Conservation (phyloP, 768 basidiomycete species). For the Rhodotorula sphaerocarpa region DNA sequence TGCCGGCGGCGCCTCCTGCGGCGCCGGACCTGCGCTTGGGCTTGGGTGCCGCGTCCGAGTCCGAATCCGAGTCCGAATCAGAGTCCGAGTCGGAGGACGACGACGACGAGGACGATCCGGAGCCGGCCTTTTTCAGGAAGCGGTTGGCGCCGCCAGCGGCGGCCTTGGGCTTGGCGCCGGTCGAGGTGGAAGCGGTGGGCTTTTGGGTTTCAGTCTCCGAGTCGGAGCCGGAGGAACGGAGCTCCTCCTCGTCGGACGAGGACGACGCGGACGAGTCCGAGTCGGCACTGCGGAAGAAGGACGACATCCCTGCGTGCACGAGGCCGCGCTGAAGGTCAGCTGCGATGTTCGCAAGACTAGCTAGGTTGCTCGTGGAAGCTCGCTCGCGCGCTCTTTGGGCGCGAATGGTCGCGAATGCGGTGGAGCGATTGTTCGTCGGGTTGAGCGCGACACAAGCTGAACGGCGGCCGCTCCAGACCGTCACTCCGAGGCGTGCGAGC, state of each 20-base stretch:
- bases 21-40: too few relatives aligned
- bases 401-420: too few relatives aligned
- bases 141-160: conserved; percentile 25
- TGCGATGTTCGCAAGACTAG: too few relatives aligned
- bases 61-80: conserved; percentile 57
- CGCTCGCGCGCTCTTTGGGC: too few relatives aligned
- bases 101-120: conserved; percentile 57
- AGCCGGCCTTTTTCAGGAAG: conserved; percentile 71
- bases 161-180: conserved; percentile 29
- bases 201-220: conserved; percentile 45
- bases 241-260: conserved; percentile 38
- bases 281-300: conserved; percentile 41
- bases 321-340: too few relatives aligned
- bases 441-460: too few relatives aligned
- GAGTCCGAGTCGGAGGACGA: conserved; percentile 61
- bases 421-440: neutral
- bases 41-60: conserved; percentile 49
- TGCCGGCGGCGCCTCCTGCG: too few relatives aligned
- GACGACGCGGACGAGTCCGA: conserved; percentile 46
- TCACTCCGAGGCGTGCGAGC: too few relatives aligned
- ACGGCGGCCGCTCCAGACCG: too few relatives aligned
- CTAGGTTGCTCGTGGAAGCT: too few relatives aligned
- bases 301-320: conserved; percentile 28
- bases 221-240: conserved; percentile 49
- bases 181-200: conserved; percentile 9